These are phyloP conservation scores for Penicillium freii DNA, from an alignment of 2,329 filamentous ascomycete genomes.

Conservation along the genomic window DNA sequence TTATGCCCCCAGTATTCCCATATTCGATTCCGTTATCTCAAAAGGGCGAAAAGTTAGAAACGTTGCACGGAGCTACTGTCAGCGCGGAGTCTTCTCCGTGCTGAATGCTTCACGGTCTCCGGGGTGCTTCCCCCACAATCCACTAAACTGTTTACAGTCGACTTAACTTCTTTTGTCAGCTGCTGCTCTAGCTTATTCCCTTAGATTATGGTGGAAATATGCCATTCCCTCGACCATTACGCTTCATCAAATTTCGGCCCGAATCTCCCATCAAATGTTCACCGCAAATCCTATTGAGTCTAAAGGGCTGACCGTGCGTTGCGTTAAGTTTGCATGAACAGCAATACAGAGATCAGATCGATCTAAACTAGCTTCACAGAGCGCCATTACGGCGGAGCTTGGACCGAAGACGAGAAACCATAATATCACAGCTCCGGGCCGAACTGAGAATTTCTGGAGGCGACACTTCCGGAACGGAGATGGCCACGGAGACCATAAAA, in stretches of 20 bases:
- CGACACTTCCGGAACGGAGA: not conserved
- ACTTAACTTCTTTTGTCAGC: not conserved
- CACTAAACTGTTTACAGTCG: constrained; percentile 9
- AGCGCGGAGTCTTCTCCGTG: constrained; percentile 22
- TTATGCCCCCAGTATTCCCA: not conserved
- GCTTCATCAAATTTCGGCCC: not conserved
- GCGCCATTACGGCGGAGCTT: not conserved
- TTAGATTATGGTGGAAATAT: not conserved
- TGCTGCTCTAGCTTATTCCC: not conserved
- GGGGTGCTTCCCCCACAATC: constrained; percentile 18
- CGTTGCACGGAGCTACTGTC: constrained; percentile 3
- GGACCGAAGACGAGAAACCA: not conserved
- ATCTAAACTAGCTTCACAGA: not conserved
- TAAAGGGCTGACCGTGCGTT: not conserved
- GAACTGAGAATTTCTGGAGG: not conserved
- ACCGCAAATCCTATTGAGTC: not conserved
- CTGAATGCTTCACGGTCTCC: constrained; percentile 17
- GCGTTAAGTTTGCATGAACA: not conserved
- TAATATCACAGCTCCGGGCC: not conserved
- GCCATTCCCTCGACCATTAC: not conserved
- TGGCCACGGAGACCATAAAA: not conserved
- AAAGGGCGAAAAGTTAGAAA: not conserved
- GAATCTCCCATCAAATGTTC: not conserved
- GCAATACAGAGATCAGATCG: not conserved
- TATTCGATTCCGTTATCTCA: not conserved